Base-by-base conservation (phyloP, 2,329 filamentous ascomycete genomes). In the Ophiostoma sp. region DNA sequence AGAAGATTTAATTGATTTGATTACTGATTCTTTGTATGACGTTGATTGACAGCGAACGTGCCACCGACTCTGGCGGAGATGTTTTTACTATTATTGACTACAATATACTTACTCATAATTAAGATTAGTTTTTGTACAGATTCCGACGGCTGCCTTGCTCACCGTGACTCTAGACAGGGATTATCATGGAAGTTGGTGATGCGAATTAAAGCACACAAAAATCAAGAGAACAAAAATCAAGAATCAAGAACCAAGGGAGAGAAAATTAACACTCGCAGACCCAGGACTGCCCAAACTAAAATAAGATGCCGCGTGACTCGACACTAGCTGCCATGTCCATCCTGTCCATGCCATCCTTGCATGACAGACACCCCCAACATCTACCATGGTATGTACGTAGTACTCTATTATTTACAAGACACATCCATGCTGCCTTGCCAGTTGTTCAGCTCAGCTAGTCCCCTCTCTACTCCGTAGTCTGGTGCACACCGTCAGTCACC, bases 301-400 rank as follows among this genome's bases (percentile, higher is more conserved):
- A 20, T 20, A 48, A 48, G 52, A 54, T 62, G 57, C 33, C 62
- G 62, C 62, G 62, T 39, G 62, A 65, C 62, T 65, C 62, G 35
- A 65, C 35, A 65, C 35, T 65, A 65, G 62, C 62, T 65, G 62
- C 62, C 62, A 64, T 64, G 33, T 11, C 41, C 41, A 48, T 48
- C 44, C 44, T 48, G 13, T 13, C 27, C 27, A 31, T 31, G 27
- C 27, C 27, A 31, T 31, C 27, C 27, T 31, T 31, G 27, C 27
- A 39, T 39, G 36, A 13, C 36, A 36, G 6, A 7, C 35, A 8
- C 35, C 35, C 35, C 35, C 35, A 36, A 36, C 35, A 36, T 36
- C 13, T 39, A 13, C 10, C 36, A 39, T 10, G 3, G 27, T 31
- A 31, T 31, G 27, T 31, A 31, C 27, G 3, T 31, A 31, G 1